phyloP scores from a whole-genome alignment of 2,329 filamentous ascomycete species.

The Alternaria triticina region DNA sequence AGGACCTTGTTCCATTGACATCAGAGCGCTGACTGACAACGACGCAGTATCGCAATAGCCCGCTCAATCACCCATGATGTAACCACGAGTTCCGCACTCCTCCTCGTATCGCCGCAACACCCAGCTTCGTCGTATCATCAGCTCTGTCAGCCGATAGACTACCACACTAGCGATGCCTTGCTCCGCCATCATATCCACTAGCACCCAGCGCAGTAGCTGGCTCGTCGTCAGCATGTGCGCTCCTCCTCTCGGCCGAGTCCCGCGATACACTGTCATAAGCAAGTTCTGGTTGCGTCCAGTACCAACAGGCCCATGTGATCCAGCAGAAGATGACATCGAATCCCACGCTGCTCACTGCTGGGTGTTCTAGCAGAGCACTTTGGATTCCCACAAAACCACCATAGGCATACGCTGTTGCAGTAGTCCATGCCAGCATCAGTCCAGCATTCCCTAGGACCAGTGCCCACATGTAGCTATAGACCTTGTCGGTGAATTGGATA shows the following conservation, averaged over 20 bases:
- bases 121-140: background rate
- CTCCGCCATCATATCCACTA: slow-evolving; percentile 10
- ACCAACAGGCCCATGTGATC: slow-evolving; percentile 45
- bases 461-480: slow-evolving; percentile 34
- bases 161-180: slow-evolving; percentile 23
- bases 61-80: background rate
- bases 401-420: slow-evolving; percentile 21
- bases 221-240: background rate
- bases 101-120: background rate
- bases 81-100: background rate
- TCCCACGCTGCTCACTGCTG: slow-evolving; percentile 44
- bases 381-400: slow-evolving; percentile 25
- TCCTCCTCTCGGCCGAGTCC: background rate
- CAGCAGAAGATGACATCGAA: slow-evolving; percentile 48
- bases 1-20: background rate
- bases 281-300: slow-evolving; percentile 17
- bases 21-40: background rate
- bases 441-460: slow-evolving; percentile 26
- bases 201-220: slow-evolving; percentile 10
- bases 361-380: slow-evolving; percentile 39
- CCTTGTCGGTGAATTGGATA: slow-evolving; percentile 24
- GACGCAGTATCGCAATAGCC: background rate
- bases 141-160: background rate
- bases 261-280: background rate
- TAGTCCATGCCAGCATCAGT: slow-evolving; percentile 14